phyloP scores from a whole-genome alignment of 1,284 basidiomycete genomes.

The Trametes hirsuta region DNA sequence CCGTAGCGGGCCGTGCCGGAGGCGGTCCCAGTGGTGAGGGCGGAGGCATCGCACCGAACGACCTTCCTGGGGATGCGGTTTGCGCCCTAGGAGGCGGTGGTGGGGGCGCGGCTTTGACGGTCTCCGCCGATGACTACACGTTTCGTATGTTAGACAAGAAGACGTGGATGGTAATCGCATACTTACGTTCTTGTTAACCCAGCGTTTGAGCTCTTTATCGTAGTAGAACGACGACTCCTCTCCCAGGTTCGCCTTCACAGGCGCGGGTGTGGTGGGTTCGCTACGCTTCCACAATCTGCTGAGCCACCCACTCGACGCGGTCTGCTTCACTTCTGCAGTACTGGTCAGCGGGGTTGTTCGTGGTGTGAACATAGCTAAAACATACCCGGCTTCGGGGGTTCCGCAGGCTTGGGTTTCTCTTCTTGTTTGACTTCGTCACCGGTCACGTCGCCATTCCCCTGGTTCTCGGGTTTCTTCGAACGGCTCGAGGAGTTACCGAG shows the following conservation, averaged over 20 bases:
- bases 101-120: slow-evolving; percentile 52
- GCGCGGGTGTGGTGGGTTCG: slow-evolving; percentile 54
- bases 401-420: slow-evolving; percentile 18
- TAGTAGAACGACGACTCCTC: slow-evolving; percentile 93
- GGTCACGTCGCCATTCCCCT: slow-evolving; percentile 17
- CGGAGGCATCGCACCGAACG: slow-evolving; percentile 32
- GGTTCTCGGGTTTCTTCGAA: slow-evolving; percentile 19
- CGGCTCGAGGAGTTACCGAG: slow-evolving; percentile 70
- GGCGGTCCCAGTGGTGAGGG: slow-evolving; percentile 45
- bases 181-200: slow-evolving; percentile 93
- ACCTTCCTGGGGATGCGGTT: slow-evolving; percentile 75
- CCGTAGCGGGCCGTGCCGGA: slow-evolving; percentile 60
- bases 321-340: slow-evolving; percentile 32
- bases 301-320: slow-evolving; percentile 71
- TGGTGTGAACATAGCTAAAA: neutral
- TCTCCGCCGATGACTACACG: slow-evolving; percentile 56
- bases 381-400: slow-evolving; percentile 36
- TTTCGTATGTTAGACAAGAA: neutral
- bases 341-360: neutral
- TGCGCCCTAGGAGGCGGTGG: slow-evolving; percentile 76
- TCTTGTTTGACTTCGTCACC: slow-evolving; percentile 20
- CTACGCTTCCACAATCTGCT: slow-evolving; percentile 76
- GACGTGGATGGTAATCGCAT: neutral
- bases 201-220: slow-evolving; percentile 92
- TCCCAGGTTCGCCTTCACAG: slow-evolving; percentile 90